Evolutionary conservation across 2,329 filamentous ascomycete species (phyloP).

Genomic region (Hypoxylon sp.): DNA sequence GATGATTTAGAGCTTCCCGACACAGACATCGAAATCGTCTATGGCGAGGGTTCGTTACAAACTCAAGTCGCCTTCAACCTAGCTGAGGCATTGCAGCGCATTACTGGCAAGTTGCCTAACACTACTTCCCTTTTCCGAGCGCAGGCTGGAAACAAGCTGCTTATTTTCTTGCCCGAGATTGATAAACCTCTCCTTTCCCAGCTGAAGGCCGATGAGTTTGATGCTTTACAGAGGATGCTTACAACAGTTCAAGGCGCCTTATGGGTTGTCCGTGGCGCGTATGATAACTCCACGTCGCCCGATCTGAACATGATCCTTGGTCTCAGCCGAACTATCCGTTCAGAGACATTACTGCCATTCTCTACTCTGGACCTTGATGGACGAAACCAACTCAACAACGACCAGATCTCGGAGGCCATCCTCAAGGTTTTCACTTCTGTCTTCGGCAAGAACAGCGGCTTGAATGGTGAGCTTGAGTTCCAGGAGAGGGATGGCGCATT

Average conservation of each 20-base stretch:
- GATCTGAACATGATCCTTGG: constrained; percentile 55
- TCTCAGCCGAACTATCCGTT: constrained; percentile 55
- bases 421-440: constrained; percentile 57
- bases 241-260: constrained; percentile 53
- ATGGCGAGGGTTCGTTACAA: constrained; percentile 55
- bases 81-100: constrained; percentile 52
- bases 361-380: constrained; percentile 55
- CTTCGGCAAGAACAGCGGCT: constrained; percentile 54
- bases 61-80: constrained; percentile 55
- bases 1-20: constrained; percentile 45
- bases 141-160: constrained; percentile 56
- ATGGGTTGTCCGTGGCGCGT: constrained; percentile 58
- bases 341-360: constrained; percentile 55
- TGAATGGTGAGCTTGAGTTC: constrained; percentile 61
- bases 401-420: constrained; percentile 48
- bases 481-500: constrained; percentile 58
- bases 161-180: constrained; percentile 63
- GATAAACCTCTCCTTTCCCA: constrained; percentile 61
- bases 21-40: constrained; percentile 58
- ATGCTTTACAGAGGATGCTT: constrained; percentile 52
- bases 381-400: constrained; percentile 40
- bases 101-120: constrained; percentile 55
- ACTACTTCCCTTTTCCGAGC: constrained; percentile 53
- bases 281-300: constrained; percentile 53
- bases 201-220: constrained; percentile 59